A percentile compares a stretch with the other conserved stretches of the same genome.
phyloP scores from a whole-genome alignment of 1,284 basidiomycete genomes.

The Moniliella sp. region DNA sequence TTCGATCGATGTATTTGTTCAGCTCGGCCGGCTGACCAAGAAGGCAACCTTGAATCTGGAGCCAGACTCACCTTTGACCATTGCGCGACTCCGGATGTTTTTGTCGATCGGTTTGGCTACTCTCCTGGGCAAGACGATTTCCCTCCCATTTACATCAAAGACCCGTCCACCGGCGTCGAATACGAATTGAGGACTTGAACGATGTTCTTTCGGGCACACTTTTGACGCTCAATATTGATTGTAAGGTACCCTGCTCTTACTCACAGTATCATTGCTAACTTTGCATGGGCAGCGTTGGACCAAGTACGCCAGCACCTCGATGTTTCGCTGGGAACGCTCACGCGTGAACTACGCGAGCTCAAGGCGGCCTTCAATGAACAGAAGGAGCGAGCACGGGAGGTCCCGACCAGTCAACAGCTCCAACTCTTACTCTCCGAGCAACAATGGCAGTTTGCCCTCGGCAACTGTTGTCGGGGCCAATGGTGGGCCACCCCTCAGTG shows the following conservation, averaged over 20 bases:
- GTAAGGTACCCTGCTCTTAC: constrained; percentile 68
- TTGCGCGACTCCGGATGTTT: constrained; percentile 60
- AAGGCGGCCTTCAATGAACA: constrained; percentile 44
- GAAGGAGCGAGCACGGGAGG: neutral
- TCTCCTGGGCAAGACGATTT: constrained; percentile 73
- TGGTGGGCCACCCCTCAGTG: too few species aligned
- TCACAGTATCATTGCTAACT: constrained; percentile 35
- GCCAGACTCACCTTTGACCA: constrained; percentile 38
- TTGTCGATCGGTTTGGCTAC: constrained; percentile 85
- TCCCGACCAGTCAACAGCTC: too few species aligned
- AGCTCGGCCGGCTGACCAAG: constrained; percentile 75
- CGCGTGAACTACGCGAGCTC: constrained; percentile 76
- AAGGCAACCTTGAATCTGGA: constrained; percentile 54
- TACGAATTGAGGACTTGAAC: constrained; percentile 84
- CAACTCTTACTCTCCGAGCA: neutral
- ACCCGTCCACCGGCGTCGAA: constrained; percentile 67
- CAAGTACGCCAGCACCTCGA: constrained; percentile 98
- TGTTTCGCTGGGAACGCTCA: constrained; percentile 56
- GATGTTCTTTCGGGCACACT: constrained; percentile 72
- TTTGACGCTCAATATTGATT: constrained; percentile 80
- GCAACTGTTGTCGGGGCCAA: neutral
- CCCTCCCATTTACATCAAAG: constrained; percentile 81
- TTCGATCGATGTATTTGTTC: constrained; percentile 60
- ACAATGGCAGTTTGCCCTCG: too few species aligned
- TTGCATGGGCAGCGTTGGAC: constrained; percentile 50